A percentile compares a stretch with the other conserved stretches of the same genome.
Evolutionary conservation across 495 filamentous ascomycete species (phyloP).

Genomic region (Talaromyces adpressus): DNA sequence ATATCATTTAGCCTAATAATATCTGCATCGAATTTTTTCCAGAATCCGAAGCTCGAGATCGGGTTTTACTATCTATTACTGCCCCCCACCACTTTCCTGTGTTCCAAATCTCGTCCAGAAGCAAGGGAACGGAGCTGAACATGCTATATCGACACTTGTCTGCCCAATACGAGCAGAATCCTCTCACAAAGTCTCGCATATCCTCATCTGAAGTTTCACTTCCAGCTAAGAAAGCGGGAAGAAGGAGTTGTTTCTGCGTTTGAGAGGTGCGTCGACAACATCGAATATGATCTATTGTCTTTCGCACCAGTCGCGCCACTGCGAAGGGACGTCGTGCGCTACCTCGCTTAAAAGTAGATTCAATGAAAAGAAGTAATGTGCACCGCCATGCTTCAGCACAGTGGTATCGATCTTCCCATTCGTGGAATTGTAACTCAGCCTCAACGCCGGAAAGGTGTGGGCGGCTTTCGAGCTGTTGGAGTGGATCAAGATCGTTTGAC

Average conservation of each 20-base stretch:
- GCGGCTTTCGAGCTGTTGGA: no score
- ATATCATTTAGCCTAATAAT: no score
- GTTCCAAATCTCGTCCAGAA: background rate
- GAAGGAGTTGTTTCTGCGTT: conserved; percentile 18
- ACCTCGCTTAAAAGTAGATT: no score
- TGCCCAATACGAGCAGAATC: background rate
- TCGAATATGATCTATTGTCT: conserved; percentile 16
- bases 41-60: no score
- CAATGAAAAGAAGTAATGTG: no score
- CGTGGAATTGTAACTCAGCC: no score
- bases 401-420: no score
- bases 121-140: background rate
- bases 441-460: no score
- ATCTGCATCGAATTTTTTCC: no score
- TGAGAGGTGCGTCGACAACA: conserved; percentile 16
- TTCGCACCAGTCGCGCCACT: background rate
- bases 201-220: conserved; percentile 17
- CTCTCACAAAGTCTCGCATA: conserved; percentile 10
- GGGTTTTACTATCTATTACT: conserved; percentile 2
- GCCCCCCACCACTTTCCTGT: background rate
- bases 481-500: no score
- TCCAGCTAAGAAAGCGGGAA: conserved; percentile 22
- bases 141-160: background rate
- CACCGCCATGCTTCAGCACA: no score
- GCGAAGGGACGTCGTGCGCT: no score